Base-by-base conservation (phyloP, 441 rosid species). In the Pelargonium cotyledonis region DNA sequence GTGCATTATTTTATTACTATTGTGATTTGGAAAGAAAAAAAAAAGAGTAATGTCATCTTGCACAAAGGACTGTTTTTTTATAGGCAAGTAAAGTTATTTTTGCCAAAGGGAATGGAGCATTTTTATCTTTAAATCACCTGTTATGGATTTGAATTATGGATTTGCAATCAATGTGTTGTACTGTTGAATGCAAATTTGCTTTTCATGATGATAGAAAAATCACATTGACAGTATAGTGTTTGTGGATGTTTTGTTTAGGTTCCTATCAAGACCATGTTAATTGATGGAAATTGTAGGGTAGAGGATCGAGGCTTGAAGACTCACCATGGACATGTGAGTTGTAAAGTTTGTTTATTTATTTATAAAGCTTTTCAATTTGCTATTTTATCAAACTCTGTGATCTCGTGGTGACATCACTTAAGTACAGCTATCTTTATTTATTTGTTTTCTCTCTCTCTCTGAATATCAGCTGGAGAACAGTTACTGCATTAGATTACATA, bases 261-360 rank as follows among this genome's bases (percentile, higher is more conserved):
- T 35, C 99, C 99, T 11, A 88, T 95, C 81, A 95, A 95, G 86
- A 92, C 98, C 11, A 67, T 95, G 84, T 76, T 95, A 60, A 86
- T 95, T 66, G 99, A 92, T 78, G 99, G 99, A 8, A 95, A 89
- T 75, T 95, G 97, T 80, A 85, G 99, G 77, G 99, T 92, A 72
- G 99, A 95, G 82, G 99, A 95, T 83, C 96, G 98, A 49, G 99
- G 99, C 65, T 82, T 95, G 95, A 92, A 95, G 95, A 88, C 92
- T 31, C 99, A 95, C 38, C 97, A 95, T 73, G 96, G 98, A 68
- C 95, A 84, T 80, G 99, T 95, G 73, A 85, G 96, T 80, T 61
- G n/a, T 49, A 43, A 55, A 8, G 29, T 74, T 23, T 29, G 21
- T 5, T 21, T 23, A 38, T 74, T 23, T 29, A 58, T 5, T 21